phyloP scores from a whole-genome alignment of 345 rosid species.

The Aquilaria sinensis region DNA sequence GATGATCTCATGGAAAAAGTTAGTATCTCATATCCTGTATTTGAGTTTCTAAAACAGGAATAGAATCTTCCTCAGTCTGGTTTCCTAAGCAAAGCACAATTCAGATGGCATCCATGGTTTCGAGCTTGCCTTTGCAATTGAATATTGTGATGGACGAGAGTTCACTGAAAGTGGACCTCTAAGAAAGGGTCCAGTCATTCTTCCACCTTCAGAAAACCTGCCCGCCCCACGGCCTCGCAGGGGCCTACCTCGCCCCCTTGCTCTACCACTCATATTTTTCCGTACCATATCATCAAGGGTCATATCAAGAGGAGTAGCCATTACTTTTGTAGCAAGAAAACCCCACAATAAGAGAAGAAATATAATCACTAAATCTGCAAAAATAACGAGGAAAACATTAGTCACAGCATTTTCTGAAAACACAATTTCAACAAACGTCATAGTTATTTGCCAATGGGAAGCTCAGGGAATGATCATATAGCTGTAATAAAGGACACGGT shows the following conservation, averaged over 20 bases:
- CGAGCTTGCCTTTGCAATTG: no score
- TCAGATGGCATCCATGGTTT: no score
- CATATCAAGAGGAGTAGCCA: constrained; percentile 75
- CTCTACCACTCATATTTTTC: constrained; percentile 46
- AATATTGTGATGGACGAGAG: no score
- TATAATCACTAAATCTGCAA: constrained; percentile 13
- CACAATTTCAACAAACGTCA: no score
- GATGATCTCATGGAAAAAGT: constrained; percentile 34
- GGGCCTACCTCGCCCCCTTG: constrained; percentile 54
- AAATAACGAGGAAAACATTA: no score
- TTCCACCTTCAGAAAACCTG: constrained; percentile 44
- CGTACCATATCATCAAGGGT: constrained; percentile 85
- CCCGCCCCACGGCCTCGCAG: constrained; percentile 54
- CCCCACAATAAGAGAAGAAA: constrained; percentile 3
- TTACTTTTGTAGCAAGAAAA: constrained; percentile 11
- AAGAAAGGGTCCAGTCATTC: constrained; percentile 43
- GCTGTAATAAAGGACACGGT: no score
- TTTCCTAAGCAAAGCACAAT: no score
- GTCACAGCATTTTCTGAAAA: no score
- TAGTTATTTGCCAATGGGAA: no score
- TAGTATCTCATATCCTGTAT: constrained; percentile 22
- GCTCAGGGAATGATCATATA: no score
- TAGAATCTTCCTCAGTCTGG: no score
- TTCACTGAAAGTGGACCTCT: no score
- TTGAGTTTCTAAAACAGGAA: constrained; percentile 39